Evolutionary conservation across 345 rosid genomes (phyloP), one percentile per base, ranked within the genome.

Genomic region (Arabidopsis thaliana): DNA sequence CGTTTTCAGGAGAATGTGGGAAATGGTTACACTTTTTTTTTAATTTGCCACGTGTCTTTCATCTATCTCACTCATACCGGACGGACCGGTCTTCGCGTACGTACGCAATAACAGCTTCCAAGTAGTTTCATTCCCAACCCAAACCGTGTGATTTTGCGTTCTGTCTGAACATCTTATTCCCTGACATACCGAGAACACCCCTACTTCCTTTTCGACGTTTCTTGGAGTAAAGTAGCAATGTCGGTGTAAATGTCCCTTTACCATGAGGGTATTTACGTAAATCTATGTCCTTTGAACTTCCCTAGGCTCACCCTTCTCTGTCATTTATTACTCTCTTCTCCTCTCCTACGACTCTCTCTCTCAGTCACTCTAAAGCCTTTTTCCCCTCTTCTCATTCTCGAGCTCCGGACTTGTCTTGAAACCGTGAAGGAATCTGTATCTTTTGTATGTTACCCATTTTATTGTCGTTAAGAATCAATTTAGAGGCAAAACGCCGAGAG

Each of bases 241-340:
- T 70, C 76, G 80, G 75, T 64, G 80, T 77, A 64, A 77, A 64
- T 70, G 65, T 14, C 37, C 40, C 57, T 0, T 50, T n/a, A 13
- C 6, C 8, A 5, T 2, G 59, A 78, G 81, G 77, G 73, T 42
- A 53, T 1, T 32, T 50, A 11, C 10, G 69, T 42, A 38, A 40
- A 5, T 0, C 8, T 0, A 12, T 1, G 22, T 24, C 76, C 34
- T 80, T 82, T 68, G 40, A 76, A 65, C 75, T 83, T 69, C 83
- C 81, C 78, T 66, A 67, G 67, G 75, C 67, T 72, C 64, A 25
- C 63, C 70, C 1, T 52, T 60, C 55, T 33, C 55, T 69, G 79
- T 74, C 88, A 84, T 74, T 75, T 63, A 59, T 34, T 68, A 61
- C 50, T 12, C 72, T 12, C 72, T n/a, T 20, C 8, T 36, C 63